A percentile compares a stretch with the other conserved stretches of the same genome.
Evolutionary conservation across 495 filamentous ascomycete species (phyloP).

Genomic region (Hypoxylon lienhwacheense): DNA sequence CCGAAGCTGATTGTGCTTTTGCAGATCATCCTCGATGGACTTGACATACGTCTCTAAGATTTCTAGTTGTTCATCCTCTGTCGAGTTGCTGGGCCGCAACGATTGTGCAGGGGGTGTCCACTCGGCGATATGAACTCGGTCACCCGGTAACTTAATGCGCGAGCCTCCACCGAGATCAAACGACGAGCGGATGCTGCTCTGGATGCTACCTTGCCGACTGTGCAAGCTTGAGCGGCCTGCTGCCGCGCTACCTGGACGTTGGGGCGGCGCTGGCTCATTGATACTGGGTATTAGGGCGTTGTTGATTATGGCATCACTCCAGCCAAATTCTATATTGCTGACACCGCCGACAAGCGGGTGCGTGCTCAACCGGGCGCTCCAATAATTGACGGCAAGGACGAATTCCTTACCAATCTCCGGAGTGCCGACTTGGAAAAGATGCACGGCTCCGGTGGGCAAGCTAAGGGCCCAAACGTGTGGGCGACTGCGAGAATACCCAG

Average conservation of each 20-base stretch:
- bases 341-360: conserved; percentile 89
- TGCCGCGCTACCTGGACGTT: conserved; percentile 49
- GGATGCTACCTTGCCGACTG: conserved; percentile 41
- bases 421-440: conserved; percentile 96
- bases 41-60: conserved; percentile 76
- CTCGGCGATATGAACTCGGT: conserved; percentile 81
- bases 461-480: conserved; percentile 96
- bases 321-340: conserved; percentile 97
- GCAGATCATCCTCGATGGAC: conserved; percentile 81
- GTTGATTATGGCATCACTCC: conserved; percentile 89
- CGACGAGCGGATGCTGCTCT: conserved; percentile 46
- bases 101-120: conserved; percentile 94
- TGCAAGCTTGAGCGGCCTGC: conserved; percentile 47
- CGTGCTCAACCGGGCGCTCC: conserved; percentile 91
- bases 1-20: conserved; percentile 82
- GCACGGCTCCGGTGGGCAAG: conserved; percentile 88
- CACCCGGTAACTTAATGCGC: conserved; percentile 70
- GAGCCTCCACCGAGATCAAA: conserved; percentile 61
- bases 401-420: conserved; percentile 94
- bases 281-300: conserved; percentile 62
- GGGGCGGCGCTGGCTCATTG: conserved; percentile 40
- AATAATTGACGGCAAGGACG: conserved; percentile 94
- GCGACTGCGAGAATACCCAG: conserved; percentile 87
- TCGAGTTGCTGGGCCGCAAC: conserved; percentile 75
- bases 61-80: conserved; percentile 78